These are phyloP conservation scores for Fistulifera pelliculosa DNA, from an alignment of 108 stramenopile species.

Conservation along the genomic window DNA sequence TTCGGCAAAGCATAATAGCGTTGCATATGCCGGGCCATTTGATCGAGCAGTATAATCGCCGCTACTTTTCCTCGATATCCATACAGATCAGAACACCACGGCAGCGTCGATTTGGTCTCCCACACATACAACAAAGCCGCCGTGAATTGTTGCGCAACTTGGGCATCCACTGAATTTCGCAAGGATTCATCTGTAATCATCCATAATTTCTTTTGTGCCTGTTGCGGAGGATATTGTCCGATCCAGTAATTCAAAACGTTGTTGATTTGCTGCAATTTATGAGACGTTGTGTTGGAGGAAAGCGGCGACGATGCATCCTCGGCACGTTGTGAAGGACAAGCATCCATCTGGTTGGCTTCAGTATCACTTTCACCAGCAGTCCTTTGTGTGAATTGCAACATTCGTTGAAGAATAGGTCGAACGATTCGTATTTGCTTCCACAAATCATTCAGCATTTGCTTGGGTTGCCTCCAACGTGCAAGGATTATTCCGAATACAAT, in stretches of 20 bases:
- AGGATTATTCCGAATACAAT: not conserved
- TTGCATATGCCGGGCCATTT: conserved; percentile 72
- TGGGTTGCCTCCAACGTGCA: not conserved
- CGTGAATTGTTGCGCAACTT: conserved; percentile 52
- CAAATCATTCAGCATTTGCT: not conserved
- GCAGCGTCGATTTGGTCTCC: conserved; percentile 25
- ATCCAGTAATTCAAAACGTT: conserved; percentile 68
- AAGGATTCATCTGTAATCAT: conserved; percentile 75
- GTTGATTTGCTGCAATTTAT: conserved; percentile 19
- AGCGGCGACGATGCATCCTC: too few relatives aligned
- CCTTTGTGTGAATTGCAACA: too few relatives aligned
- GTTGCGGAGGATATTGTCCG: conserved; percentile 60
- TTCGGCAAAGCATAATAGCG: conserved; percentile 29
- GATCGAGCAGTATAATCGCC: conserved; percentile 78
- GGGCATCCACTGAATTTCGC: conserved; percentile 44
- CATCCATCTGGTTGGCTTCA: too few relatives aligned
- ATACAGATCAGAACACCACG: conserved; percentile 27
- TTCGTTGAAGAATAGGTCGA: too few relatives aligned
- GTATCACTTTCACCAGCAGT: too few relatives aligned
- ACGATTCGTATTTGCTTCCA: not conserved
- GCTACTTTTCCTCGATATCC: conserved; percentile 74
- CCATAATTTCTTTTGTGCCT: conserved; percentile 71
- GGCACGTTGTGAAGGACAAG: too few relatives aligned
- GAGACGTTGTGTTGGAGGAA: too few relatives aligned
- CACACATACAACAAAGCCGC: conserved; percentile 26